phyloP scores from a whole-genome alignment of 1,139 yeast genomes.

The Blastobotrys serpentis region DNA sequence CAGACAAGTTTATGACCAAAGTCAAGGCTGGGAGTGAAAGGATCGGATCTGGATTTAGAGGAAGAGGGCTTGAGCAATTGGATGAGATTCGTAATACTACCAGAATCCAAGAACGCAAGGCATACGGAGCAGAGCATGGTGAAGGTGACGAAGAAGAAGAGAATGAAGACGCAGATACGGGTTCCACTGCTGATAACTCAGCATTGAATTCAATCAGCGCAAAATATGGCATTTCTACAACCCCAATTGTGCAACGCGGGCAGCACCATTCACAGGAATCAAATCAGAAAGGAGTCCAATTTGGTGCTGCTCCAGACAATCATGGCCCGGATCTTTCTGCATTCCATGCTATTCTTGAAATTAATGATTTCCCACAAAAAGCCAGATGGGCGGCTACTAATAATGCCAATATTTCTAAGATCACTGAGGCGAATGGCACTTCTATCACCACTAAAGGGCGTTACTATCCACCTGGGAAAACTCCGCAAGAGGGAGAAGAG shows the following conservation, averaged over 20 bases:
- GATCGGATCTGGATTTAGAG: slow-evolving; percentile 70
- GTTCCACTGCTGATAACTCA: neutral
- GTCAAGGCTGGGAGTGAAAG: slow-evolving; percentile 70
- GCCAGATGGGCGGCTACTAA: slow-evolving; percentile 84
- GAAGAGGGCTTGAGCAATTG: slow-evolving; percentile 82
- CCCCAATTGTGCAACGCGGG: slow-evolving; percentile 10
- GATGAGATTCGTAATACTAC: slow-evolving; percentile 64
- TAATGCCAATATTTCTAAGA: slow-evolving; percentile 59
- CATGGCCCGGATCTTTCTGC: slow-evolving; percentile 60
- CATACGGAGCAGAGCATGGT: slow-evolving; percentile 36
- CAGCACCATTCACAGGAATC: neutral
- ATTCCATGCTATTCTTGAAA: slow-evolving; percentile 68
- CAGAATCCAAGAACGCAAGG: slow-evolving; percentile 48
- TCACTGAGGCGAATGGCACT: slow-evolving; percentile 71
- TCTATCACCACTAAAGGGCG: slow-evolving; percentile 84
- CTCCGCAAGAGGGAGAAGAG: slow-evolving; percentile 53
- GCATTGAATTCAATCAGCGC: slow-evolving; percentile 13
- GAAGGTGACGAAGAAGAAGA: slow-evolving; percentile 18
- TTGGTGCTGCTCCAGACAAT: slow-evolving; percentile 62
- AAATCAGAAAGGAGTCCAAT: slow-evolving; percentile 25
- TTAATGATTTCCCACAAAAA: slow-evolving; percentile 82
- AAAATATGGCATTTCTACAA: slow-evolving; percentile 10
- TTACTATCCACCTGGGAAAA: slow-evolving; percentile 58
- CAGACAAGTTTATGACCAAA: slow-evolving; percentile 57
- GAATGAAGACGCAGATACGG: slow-evolving; percentile 19